Conservation (phyloP, 148 eudicot species). For the Nepenthes gracilis region DNA sequence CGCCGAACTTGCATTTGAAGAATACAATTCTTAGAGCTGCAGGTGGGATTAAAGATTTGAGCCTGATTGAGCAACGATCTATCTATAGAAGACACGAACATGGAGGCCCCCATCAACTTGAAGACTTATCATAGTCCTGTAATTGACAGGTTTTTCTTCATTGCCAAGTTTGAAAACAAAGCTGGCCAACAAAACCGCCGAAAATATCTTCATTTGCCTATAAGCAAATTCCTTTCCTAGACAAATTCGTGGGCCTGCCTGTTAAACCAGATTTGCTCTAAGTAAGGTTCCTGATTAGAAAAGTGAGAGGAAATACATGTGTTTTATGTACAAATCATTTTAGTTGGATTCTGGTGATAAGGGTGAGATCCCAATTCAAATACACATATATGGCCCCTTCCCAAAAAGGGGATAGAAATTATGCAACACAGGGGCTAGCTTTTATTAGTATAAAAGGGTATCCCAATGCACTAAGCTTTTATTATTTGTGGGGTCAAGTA, state of each 20-base stretch:
- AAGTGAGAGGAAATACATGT: not conserved
- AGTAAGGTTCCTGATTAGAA: not conserved
- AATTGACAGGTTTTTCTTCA: constrained; percentile 31
- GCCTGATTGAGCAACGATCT: not conserved
- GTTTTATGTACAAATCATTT: not conserved
- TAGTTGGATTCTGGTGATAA: no score
- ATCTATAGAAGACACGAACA: constrained; percentile 26
- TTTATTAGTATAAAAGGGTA: no score
- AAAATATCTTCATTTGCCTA: constrained; percentile 63
- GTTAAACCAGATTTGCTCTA: not conserved
- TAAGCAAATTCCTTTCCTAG: constrained; percentile 33
- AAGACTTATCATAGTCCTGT: constrained; percentile 63
- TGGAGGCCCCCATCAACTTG: constrained; percentile 63
- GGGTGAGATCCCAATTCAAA: no score
- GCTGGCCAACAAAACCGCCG: constrained; percentile 37
- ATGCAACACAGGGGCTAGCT: no score
- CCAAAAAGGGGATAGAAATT: no score
- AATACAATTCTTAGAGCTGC: no score
- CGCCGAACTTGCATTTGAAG: no score
- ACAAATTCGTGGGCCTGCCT: constrained; percentile 35
- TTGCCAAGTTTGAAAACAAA: constrained; percentile 46
- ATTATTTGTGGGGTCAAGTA: no score
- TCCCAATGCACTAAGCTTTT: no score
- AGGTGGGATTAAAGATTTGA: no score
- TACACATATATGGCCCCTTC: no score